A percentile compares a stretch with the other conserved stretches of the same genome.
Evolutionary conservation across 768 basidiomycete species (phyloP).

Genomic region (Gymnopilus dilepis): DNA sequence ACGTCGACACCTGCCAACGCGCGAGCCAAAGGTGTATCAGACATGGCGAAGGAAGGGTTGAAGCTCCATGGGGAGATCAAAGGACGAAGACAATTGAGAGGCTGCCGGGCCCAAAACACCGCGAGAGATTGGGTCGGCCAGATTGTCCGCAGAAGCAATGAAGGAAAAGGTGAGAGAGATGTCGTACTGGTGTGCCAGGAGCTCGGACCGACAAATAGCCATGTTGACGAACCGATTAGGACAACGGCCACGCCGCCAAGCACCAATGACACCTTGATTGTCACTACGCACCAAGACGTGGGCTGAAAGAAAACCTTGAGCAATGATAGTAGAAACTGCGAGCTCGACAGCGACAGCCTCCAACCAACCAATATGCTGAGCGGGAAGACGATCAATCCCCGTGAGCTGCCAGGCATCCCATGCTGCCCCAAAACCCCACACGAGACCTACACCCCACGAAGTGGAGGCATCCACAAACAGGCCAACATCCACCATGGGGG

Average conservation of each 20-base stretch:
- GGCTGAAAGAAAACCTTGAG: neutral
- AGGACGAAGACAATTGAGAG: neutral
- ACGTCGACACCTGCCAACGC: neutral
- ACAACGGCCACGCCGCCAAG: constrained; percentile 25
- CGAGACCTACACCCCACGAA: constrained; percentile 44
- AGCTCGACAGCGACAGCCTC: constrained; percentile 35
- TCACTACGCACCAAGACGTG: constrained; percentile 36
- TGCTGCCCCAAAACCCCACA: constrained; percentile 16
- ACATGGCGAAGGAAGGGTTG: constrained; percentile 4
- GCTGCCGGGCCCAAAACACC: constrained; percentile 1
- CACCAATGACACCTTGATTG: constrained; percentile 40
- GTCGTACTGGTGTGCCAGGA: neutral
- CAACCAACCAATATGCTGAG: constrained; percentile 32
- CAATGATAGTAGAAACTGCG: constrained; percentile 4
- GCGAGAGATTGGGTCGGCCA: constrained; percentile 18
- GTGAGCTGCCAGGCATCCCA: constrained; percentile 37
- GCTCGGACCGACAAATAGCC: constrained; percentile 4
- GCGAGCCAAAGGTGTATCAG: neutral
- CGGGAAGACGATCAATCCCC: constrained; percentile 19
- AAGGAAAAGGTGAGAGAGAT: constrained; percentile 12
- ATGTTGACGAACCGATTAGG: constrained; percentile 24
- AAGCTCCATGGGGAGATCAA: neutral
- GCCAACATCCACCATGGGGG: constrained; percentile 11
- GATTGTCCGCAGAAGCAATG: constrained; percentile 13
- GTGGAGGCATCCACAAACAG: constrained; percentile 45